Percentiles rank a stretch among this genome's conserved stretches.
These are phyloP conservation scores for Tuber brumale DNA, from an alignment of 495 filamentous ascomycete species.

Conservation along the genomic window DNA sequence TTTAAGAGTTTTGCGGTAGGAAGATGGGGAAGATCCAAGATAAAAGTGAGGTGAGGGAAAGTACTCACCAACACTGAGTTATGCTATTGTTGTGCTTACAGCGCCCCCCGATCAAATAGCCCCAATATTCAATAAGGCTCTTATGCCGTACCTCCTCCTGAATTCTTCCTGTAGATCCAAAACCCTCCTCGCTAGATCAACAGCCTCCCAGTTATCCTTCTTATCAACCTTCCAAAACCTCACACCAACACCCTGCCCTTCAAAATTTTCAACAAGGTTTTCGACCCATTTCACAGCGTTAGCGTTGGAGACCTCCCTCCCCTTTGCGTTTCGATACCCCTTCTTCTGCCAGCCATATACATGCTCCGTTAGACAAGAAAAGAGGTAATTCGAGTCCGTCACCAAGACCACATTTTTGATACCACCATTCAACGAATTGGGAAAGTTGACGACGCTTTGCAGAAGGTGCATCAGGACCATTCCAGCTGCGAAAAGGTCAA, in stretches of 20 bases:
- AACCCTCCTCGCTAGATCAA: slow-evolving; percentile 14
- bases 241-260: slow-evolving; percentile 18
- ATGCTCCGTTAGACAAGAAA: slow-evolving; percentile 24
- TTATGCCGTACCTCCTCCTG: slow-evolving; percentile 4
- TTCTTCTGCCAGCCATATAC: slow-evolving; percentile 22
- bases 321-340: slow-evolving; percentile 25
- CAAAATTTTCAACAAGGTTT: slow-evolving; percentile 17
- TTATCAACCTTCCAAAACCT: slow-evolving; percentile 31
- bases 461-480: slow-evolving; percentile 18
- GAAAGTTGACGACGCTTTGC: slow-evolving; percentile 3
- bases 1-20: not conserved
- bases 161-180: slow-evolving; percentile 17
- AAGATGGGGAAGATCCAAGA: not conserved
- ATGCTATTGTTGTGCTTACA: not conserved
- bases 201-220: slow-evolving; percentile 25
- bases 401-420: slow-evolving; percentile 26
- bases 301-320: slow-evolving; percentile 23
- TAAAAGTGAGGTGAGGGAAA: not conserved
- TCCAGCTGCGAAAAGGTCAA: slow-evolving; percentile 33
- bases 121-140: not conserved
- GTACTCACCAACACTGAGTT: not conserved
- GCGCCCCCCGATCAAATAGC: not conserved
- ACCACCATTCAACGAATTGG: not conserved
- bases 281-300: slow-evolving; percentile 26
- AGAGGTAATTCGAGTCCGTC: slow-evolving; percentile 29